Percentiles rank a stretch among this genome's conserved stretches.
Evolutionary conservation across 2,329 filamentous ascomycete species (phyloP).

Genomic region (Hypoxylon sp.): DNA sequence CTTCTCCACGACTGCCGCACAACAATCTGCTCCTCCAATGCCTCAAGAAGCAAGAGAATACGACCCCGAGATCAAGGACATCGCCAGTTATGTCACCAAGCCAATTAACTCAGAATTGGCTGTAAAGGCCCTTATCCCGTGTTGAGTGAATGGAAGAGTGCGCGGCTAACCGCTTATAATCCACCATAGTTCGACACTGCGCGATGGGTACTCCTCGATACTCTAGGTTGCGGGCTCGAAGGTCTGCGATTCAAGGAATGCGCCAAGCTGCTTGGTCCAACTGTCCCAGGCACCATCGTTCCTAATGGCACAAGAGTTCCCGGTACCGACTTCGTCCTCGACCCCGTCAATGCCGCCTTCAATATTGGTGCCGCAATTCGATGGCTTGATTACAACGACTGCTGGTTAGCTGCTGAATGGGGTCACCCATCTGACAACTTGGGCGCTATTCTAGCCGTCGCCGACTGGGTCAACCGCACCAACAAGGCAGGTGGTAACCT

Average conservation of each 20-base stretch:
- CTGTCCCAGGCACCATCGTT: constrained; percentile 90
- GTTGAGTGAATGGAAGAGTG: constrained; percentile 12
- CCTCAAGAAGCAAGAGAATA: constrained; percentile 72
- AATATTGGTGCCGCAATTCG: constrained; percentile 99
- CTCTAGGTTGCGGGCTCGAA: constrained; percentile 95
- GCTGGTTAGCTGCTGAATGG: constrained; percentile 99
- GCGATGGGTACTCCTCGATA: constrained; percentile 96
- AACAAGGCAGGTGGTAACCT: constrained; percentile 81
- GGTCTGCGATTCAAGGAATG: constrained; percentile 96
- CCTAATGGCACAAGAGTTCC: constrained; percentile 93
- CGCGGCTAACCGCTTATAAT: constrained; percentile 48
- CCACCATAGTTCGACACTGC: constrained; percentile 86
- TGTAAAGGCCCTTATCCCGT: constrained; percentile 68
- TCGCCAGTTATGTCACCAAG: constrained; percentile 94
- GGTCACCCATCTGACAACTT: constrained; percentile 98
- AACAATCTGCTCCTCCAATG: constrained; percentile 64
- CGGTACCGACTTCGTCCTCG: constrained; percentile 92
- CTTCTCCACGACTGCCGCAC: constrained; percentile 65
- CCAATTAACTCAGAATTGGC: constrained; percentile 91
- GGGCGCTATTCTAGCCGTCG: constrained; percentile 94
- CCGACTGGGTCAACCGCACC: constrained; percentile 97
- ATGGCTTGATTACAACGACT: constrained; percentile 99
- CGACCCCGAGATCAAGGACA: constrained; percentile 94
- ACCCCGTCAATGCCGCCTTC: constrained; percentile 96
- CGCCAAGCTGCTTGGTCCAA: constrained; percentile 91